Conservation (phyloP, 495 filamentous ascomycete species). For the Haplographium delicatum region DNA sequence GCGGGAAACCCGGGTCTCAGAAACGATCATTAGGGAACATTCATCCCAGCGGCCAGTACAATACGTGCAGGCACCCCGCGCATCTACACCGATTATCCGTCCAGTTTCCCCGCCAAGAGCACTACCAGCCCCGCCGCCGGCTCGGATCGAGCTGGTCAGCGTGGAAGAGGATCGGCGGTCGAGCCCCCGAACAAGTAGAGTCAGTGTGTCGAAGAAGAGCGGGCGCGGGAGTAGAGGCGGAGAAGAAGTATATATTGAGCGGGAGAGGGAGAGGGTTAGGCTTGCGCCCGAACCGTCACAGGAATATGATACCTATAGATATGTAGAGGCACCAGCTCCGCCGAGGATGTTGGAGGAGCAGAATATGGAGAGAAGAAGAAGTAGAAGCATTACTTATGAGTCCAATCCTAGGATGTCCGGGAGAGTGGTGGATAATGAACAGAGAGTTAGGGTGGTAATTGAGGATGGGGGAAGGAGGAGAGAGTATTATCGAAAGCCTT, state of each 20-base stretch:
- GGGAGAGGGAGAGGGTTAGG: constrained; percentile 36
- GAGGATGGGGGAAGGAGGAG: constrained; percentile 23
- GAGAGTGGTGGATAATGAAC: constrained; percentile 13
- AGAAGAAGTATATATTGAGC: constrained; percentile 46
- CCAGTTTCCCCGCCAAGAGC: constrained; percentile 7
- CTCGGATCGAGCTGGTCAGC: constrained; percentile 42
- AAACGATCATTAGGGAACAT: constrained; percentile 17
- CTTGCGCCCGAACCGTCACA: constrained; percentile 26
- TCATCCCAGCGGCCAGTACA: constrained; percentile 24
- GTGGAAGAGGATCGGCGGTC: constrained; percentile 43
- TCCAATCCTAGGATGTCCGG: constrained; percentile 4
- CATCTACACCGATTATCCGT: constrained; percentile 11
- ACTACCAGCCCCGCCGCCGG: constrained; percentile 24
- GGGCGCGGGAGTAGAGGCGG: constrained; percentile 24
- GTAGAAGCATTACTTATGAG: constrained; percentile 17
- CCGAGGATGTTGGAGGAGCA: neutral
- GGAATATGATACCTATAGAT: constrained; percentile 42
- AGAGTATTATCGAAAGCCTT: constrained; percentile 17
- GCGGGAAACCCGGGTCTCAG: constrained; percentile 13
- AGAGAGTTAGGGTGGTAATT: constrained; percentile 16
- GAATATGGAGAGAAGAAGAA: constrained; percentile 2
- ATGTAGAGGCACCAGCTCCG: constrained; percentile 37
- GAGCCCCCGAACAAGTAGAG: constrained; percentile 22
- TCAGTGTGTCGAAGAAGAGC: constrained; percentile 14
- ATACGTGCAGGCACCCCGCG: constrained; percentile 23